Evolutionary conservation across 83 land plant species (phyloP).

Genomic region (Picea engelmannii): DNA sequence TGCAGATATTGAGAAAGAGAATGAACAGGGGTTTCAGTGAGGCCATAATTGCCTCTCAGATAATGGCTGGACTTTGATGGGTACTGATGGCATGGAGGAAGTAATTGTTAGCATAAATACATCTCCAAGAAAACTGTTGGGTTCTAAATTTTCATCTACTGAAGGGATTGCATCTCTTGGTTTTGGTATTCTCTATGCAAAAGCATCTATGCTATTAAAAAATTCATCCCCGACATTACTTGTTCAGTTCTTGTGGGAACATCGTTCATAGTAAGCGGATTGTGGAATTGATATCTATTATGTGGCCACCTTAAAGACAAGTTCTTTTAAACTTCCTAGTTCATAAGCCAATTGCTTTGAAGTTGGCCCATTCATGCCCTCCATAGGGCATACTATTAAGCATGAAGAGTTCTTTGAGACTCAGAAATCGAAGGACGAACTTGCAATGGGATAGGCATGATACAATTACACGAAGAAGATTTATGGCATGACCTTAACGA

Average conservation of each 20-base stretch:
- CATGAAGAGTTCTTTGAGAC: constrained; percentile 60
- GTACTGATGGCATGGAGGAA: constrained; percentile 82
- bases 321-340: no score
- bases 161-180: constrained; percentile 48
- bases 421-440: no score
- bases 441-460: no score
- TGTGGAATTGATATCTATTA: constrained; percentile 62
- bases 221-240: constrained; percentile 68
- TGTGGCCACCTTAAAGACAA: constrained; percentile 51
- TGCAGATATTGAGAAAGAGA: no score
- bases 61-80: constrained; percentile 77
- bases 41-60: constrained; percentile 60
- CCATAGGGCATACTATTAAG: constrained; percentile 73
- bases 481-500: no score
- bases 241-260: constrained; percentile 78
- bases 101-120: constrained; percentile 63
- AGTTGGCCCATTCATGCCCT: constrained; percentile 59
- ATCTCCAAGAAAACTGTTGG: constrained; percentile 52
- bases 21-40: constrained; percentile 25
- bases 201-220: constrained; percentile 87
- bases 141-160: constrained; percentile 34
- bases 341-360: constrained; percentile 43
- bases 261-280: constrained; percentile 92
- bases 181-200: constrained; percentile 75
- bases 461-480: no score